Evolutionary conservation across 192 early-diverging fungal species (phyloP).

Genomic region (Backusella sp.): DNA sequence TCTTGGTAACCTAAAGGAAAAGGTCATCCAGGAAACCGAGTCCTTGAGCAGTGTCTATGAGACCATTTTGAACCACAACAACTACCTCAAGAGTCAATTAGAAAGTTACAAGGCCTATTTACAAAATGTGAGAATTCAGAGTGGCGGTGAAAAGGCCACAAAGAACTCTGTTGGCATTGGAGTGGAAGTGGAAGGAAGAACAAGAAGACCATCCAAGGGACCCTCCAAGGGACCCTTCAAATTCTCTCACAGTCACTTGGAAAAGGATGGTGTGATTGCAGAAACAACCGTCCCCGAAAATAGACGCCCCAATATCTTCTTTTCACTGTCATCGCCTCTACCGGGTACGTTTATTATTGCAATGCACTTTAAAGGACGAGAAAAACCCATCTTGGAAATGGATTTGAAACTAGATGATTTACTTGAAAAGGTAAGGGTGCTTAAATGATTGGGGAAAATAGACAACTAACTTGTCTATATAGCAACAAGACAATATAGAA

Average conservation of each 20-base stretch:
- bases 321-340: conserved; percentile 83
- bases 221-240: conserved; percentile 66
- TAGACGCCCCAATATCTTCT: conserved; percentile 82
- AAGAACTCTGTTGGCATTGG: conserved; percentile 62
- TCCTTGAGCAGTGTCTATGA: conserved; percentile 86
- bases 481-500: conserved; percentile 89
- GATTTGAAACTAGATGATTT: conserved; percentile 88
- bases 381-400: conserved; percentile 94
- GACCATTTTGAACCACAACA: conserved; percentile 93
- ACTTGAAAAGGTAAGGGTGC: conserved; percentile 60
- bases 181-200: conserved; percentile 54
- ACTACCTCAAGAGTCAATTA: conserved; percentile 84
- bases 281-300: conserved; percentile 91
- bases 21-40: conserved; percentile 76
- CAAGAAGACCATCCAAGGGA: conserved; percentile 40
- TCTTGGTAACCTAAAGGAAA: conserved; percentile 88
- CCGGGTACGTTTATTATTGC: conserved; percentile 90
- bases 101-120: conserved; percentile 95
- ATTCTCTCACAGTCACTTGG: conserved; percentile 78
- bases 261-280: conserved; percentile 88
- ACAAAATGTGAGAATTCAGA: conserved; percentile 88
- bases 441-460: no score
- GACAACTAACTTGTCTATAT: background rate
- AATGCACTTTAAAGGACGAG: conserved; percentile 84
- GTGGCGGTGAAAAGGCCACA: conserved; percentile 30